Evolutionary conservation across 1,284 basidiomycete species (phyloP).

Genomic region (Ustilago cynodontis): DNA sequence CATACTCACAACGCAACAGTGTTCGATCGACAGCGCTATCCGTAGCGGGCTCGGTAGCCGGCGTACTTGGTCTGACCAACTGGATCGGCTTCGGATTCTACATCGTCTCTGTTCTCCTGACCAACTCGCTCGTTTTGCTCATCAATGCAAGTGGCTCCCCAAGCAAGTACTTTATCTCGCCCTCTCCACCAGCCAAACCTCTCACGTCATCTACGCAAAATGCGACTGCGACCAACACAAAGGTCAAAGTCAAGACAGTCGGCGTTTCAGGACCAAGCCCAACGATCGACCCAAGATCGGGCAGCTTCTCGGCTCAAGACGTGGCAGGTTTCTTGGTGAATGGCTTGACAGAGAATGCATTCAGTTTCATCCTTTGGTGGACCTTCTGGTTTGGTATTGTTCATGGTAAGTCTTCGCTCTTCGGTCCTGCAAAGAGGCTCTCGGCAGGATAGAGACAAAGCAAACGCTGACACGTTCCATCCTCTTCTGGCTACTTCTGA

Average conservation of each 20-base stretch:
- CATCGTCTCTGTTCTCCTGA: constrained; percentile 51
- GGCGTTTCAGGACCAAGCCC: neutral
- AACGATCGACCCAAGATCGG: constrained; percentile 34
- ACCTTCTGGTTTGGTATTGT: constrained; percentile 67
- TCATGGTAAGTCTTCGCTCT: constrained; percentile 58
- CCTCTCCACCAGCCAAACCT: constrained; percentile 30
- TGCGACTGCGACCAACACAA: neutral
- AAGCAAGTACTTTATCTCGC: constrained; percentile 52
- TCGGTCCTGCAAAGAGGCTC: neutral
- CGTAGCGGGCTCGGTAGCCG: constrained; percentile 59
- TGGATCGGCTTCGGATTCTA: constrained; percentile 65
- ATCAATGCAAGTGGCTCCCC: constrained; percentile 50
- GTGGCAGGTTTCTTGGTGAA: constrained; percentile 28
- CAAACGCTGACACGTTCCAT: neutral
- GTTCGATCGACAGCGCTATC: constrained; percentile 63
- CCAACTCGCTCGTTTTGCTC: constrained; percentile 53
- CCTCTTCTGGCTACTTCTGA: neutral
- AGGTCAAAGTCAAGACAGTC: constrained; percentile 12
- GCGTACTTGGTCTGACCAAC: constrained; percentile 66
- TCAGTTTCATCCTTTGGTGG: constrained; percentile 68
- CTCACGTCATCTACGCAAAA: constrained; percentile 1
- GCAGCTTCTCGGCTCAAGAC: constrained; percentile 28
- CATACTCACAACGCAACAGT: constrained; percentile 22
- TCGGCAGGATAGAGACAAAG: neutral
- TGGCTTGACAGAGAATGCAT: constrained; percentile 58